Evolutionary conservation across 2,329 filamentous ascomycete species (phyloP), one percentile per base, ranked within the genome.

Genomic region (Phaeosphaeria sp.): DNA sequence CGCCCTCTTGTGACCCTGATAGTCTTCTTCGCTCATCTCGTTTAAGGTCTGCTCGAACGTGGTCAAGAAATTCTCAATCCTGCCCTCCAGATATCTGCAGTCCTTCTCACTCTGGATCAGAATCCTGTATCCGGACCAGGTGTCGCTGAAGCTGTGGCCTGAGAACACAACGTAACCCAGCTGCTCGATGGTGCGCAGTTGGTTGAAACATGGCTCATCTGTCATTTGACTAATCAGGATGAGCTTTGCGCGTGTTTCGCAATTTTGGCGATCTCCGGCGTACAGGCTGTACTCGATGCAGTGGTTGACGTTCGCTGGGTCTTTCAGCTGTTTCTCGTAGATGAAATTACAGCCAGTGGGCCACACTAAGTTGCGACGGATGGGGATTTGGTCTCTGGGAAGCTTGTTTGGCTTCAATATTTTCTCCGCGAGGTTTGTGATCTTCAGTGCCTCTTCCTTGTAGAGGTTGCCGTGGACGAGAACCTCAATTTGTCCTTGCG

Each of bases 151-250:
- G 52, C 85, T 85, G 41, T 88, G 83, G 25, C 92, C 91, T 49
- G 91, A 94, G 78, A 94, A 97, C 0, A 99, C 94, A 52, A 99
- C 91, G 68, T 99, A 99, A 13, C 95, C 95, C 6, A 99, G 89
- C 78, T 99, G 94, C 77, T 99, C 94, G 78, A 98, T 97, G 44
- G 95, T 98, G 50, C 95, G 88, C 7, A 99, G 84, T 76, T 96
- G 93, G 77, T 99, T 92, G 73, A 98, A 99, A 9, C 90, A 90
- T 3, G 93, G 93, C 79, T 99, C 95, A 55, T 96, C 91, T 0
- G 92, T 89, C 80, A 99, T 90, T 77, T 98, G 95, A 23, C 92
- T 90, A 43, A 97, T 84, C 6, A 99, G 83, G 43, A 96, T 82
- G 0, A 91, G 84, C 76, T 91, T 93, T 15, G 93, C 91, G 18